These are phyloP conservation scores for Cladorrhinum samala DNA, from an alignment of 495 filamentous ascomycete genomes.

Conservation along the genomic window DNA sequence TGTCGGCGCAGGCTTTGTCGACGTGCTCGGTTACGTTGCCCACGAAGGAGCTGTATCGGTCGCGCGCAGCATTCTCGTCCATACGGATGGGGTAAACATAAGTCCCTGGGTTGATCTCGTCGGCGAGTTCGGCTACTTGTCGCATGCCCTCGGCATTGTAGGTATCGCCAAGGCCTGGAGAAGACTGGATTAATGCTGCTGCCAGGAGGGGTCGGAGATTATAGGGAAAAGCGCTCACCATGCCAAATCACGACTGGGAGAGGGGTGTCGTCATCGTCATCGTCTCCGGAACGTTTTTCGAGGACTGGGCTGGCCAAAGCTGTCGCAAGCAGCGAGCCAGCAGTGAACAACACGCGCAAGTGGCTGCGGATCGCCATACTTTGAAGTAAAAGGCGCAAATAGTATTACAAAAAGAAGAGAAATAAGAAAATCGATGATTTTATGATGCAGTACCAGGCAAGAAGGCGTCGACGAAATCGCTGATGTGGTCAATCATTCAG, in stretches of 20 bases:
- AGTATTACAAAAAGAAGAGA: no score
- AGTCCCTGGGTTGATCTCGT: slow-evolving; percentile 71
- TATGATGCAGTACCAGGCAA: no score
- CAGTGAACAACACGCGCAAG: slow-evolving; percentile 17
- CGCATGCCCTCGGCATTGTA: slow-evolving; percentile 70
- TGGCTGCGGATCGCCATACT: slow-evolving; percentile 20
- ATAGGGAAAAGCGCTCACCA: slow-evolving; percentile 43
- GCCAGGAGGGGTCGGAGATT: neutral
- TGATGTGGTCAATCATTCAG: no score
- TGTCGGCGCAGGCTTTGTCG: slow-evolving; percentile 68
- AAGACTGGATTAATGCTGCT: neutral
- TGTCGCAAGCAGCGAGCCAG: slow-evolving; percentile 24
- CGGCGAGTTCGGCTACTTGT: slow-evolving; percentile 58
- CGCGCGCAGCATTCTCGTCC: slow-evolving; percentile 54
- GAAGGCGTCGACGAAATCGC: no score
- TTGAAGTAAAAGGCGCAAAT: no score
- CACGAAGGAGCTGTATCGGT: slow-evolving; percentile 80
- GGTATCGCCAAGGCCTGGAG: slow-evolving; percentile 51
- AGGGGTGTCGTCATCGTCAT: slow-evolving; percentile 47
- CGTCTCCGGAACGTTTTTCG: slow-evolving; percentile 9
- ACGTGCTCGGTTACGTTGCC: slow-evolving; percentile 84
- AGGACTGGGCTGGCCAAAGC: slow-evolving; percentile 23
- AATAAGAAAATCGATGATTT: no score
- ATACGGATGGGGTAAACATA: slow-evolving; percentile 77
- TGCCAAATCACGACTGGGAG: slow-evolving; percentile 94